Evolutionary conservation across 257 asterid genomes (phyloP).

Genomic region (Solanum bukasovii): DNA sequence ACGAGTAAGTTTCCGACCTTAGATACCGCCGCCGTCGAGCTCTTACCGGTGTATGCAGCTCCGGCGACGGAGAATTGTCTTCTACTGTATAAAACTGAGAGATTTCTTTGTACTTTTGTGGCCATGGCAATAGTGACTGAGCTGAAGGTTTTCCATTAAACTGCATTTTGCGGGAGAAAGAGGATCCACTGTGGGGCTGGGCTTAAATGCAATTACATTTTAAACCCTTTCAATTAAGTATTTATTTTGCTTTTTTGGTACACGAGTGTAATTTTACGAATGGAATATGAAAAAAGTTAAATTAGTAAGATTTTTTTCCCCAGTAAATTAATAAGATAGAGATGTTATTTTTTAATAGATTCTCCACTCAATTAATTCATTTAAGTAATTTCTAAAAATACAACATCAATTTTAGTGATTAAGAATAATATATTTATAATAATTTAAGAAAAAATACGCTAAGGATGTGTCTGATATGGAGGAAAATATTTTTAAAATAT

Average conservation of each 20-base stretch:
- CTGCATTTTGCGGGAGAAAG: not conserved
- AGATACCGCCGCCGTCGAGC: slow-evolving; percentile 1
- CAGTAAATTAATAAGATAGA: too few species aligned
- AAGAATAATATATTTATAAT: not conserved
- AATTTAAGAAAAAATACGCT: too few species aligned
- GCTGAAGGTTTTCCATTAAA: not conserved
- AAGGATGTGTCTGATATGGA: not conserved
- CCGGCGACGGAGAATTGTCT: not conserved
- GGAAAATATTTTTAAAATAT: not conserved
- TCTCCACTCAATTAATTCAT: not conserved
- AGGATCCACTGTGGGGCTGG: not conserved
- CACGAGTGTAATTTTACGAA: too few species aligned
- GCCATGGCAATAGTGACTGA: not conserved
- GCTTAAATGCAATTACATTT: not conserved
- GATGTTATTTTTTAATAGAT: too few species aligned
- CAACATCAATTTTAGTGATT: not conserved
- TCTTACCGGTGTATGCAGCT: not conserved
- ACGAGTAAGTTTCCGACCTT: slow-evolving; percentile 44
- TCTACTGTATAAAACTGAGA: not conserved
- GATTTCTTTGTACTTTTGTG: not conserved
- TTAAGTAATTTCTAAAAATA: not conserved
- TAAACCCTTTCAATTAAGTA: not conserved
- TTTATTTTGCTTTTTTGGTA: too few species aligned
- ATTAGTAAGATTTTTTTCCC: too few species aligned
- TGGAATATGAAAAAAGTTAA: too few species aligned